Percentiles rank a stretch among this genome's conserved stretches.
Conservation (phyloP, 306 rosid genomes). For the Clitoria ternatea region DNA sequence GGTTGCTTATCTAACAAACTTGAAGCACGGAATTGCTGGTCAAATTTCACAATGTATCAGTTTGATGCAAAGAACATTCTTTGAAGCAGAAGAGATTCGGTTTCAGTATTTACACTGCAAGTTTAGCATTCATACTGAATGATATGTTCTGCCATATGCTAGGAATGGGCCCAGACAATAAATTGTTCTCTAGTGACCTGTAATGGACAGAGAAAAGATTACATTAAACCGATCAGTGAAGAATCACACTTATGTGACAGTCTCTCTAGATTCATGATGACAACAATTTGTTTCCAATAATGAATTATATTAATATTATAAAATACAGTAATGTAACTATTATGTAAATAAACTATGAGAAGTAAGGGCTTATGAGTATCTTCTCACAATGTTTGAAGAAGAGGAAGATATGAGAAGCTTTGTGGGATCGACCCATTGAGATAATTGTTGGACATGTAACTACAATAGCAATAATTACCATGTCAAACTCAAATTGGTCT, state of each 20-base stretch:
- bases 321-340: neutral
- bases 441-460: constrained; percentile 57
- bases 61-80: constrained; percentile 13
- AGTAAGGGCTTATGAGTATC: constrained; percentile 8
- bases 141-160: constrained; percentile 47
- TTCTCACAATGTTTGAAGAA: constrained; percentile 72
- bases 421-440: constrained; percentile 65
- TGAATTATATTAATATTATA: constrained; percentile 9
- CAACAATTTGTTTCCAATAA: neutral
- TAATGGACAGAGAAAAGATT: constrained; percentile 23
- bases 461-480: constrained; percentile 28
- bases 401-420: constrained; percentile 52
- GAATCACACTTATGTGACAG: neutral
- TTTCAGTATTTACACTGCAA: constrained; percentile 47
- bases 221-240: constrained; percentile 6
- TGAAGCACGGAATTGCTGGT: neutral
- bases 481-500: constrained; percentile 13
- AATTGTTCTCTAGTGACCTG: constrained; percentile 57
- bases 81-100: neutral
- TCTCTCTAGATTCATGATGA: neutral
- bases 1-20: too few relatives aligned
- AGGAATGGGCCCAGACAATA: constrained; percentile 47
- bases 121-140: constrained; percentile 33
- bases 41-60: neutral
- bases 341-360: neutral